Base-by-base conservation (phyloP, 2,329 filamentous ascomycete genomes). In the Paecilomyces fulvus region DNA sequence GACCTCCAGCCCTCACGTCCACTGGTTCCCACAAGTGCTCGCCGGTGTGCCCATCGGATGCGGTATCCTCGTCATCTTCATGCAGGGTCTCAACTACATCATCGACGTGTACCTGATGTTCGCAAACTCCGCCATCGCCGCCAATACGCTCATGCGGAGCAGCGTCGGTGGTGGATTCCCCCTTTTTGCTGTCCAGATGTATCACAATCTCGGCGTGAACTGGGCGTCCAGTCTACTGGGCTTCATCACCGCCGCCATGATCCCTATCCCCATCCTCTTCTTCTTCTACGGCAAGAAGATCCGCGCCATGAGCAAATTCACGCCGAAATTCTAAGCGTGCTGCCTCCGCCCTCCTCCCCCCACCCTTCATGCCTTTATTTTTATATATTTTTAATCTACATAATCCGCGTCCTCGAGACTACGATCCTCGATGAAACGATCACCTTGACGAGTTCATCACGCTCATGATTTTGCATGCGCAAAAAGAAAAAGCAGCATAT, bases 231-330 rank as follows among this genome's bases (percentile, higher is more conserved):
- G 68, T 56, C 56, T 75, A 28, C 59, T 76, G 33, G 73, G 63
- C 8, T 75, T 75, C 55, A 60, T 75, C 30, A 67, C 70, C 10
- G 30, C 70, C 17, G 71, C 67, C 3, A 71, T 75, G 66, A 60
- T 79, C 8, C 79, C 78, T 3, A 74, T 78, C 51, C 79, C 79
- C 2, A 67, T 80, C 14, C 55, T 81, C 59, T 71, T 81, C 60
- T 80, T 75, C 68, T 68, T 68, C 37, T 80, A 74, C 63, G 79
- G 79, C 0, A 71, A 73, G 52, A 68, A 55, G 57, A 69, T 81
- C 64, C 72, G 79, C 60, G 62, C 55, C 23, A 72, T 65, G 66
- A 78, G 75, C 64, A 68, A 69, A 58, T 79, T 65, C 57, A 63
- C 61, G 49, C 64, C 64, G 25, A 61, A 58, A 49, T 30, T 58